Base-by-base conservation (phyloP, 75 land plant species). In the Ceratopteris richardii region DNA sequence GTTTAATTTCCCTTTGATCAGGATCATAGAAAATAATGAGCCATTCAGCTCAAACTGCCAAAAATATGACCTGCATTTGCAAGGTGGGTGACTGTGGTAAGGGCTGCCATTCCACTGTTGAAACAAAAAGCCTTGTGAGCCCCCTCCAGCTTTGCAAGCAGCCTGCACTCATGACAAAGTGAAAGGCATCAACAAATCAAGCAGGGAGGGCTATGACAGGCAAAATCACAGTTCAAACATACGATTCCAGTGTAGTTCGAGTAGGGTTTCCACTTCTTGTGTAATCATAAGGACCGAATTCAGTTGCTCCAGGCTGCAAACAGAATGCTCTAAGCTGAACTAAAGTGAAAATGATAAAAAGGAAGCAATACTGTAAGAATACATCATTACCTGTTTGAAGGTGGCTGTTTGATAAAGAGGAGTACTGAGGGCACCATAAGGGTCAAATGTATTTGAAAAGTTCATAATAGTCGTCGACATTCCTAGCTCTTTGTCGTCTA, bases 261-360 rank as follows among this genome's bases (percentile, higher is more conserved):
- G 98, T 93, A 41, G 98, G 98, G 74, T 93, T 93, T 30, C 90
- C 98, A 77, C 96, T 89, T 74, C 98, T 86, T 9, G 98, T 93
- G 54, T 93, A 93, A 65, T 93, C 98, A 77, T 93, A 93, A 47
- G 80, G 72, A 0, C 98, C 96, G 66, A 70, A 67, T 40, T 78
- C 81, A 41, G 72, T 72, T 22, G 90, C 98, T 52, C 96, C 85
- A 39, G 96, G 96, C 98, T 88, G 69, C 54, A 73, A 65, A 0
- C 1, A 29, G 47, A 2, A 24, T 7, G 28, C 19, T 1, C 61
- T 41, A 58, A 31, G n/a, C 50, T 26, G 47, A 22, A 30, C 51
- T 16, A 9, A 10, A 42, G 6, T 12, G n/a, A n/a, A n/a, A n/a
- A n/a, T n/a, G n/a, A n/a, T n/a, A n/a, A n/a, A n/a, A n/a, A n/a